Evolutionary conservation across 2,329 filamentous ascomycete species (phyloP).

Genomic region (Fusarium begoniae): DNA sequence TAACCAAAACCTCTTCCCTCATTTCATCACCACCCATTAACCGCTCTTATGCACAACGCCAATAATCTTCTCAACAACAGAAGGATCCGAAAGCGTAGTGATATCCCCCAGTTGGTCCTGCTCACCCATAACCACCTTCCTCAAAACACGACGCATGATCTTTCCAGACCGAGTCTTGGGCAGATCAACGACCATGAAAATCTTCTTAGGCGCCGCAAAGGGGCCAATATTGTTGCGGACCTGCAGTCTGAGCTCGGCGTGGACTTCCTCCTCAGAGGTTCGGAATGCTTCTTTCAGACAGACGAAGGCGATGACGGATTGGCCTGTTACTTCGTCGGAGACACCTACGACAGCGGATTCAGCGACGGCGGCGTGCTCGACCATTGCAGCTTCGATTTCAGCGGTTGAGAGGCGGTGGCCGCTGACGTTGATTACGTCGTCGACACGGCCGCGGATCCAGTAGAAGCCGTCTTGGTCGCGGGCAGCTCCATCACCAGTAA

Average conservation of each 20-base stretch:
- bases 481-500: slow-evolving; percentile 88
- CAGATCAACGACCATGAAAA: slow-evolving; percentile 86
- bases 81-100: slow-evolving; percentile 87
- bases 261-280: slow-evolving; percentile 70
- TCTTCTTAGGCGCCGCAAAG: slow-evolving; percentile 90
- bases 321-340: slow-evolving; percentile 87
- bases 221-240: slow-evolving; percentile 93
- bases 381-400: slow-evolving; percentile 92
- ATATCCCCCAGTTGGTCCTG: slow-evolving; percentile 92
- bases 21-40: not conserved
- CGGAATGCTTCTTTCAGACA: slow-evolving; percentile 68
- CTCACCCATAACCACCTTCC: slow-evolving; percentile 93
- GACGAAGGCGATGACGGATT: slow-evolving; percentile 94
- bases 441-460: slow-evolving; percentile 96
- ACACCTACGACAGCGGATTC: slow-evolving; percentile 94
- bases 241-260: slow-evolving; percentile 88
- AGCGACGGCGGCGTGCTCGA: slow-evolving; percentile 85
- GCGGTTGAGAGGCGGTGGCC: slow-evolving; percentile 95
- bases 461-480: slow-evolving; percentile 96
- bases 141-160: slow-evolving; percentile 93
- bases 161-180: slow-evolving; percentile 95
- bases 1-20: not conserved
- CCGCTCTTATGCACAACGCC: slow-evolving; percentile 43
- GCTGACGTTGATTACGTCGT: slow-evolving; percentile 95
- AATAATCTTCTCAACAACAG: slow-evolving; percentile 87